Evolutionary conservation across 352 stramenopile genomes (phyloP).

Genomic region (Phytopythium aichiense): DNA sequence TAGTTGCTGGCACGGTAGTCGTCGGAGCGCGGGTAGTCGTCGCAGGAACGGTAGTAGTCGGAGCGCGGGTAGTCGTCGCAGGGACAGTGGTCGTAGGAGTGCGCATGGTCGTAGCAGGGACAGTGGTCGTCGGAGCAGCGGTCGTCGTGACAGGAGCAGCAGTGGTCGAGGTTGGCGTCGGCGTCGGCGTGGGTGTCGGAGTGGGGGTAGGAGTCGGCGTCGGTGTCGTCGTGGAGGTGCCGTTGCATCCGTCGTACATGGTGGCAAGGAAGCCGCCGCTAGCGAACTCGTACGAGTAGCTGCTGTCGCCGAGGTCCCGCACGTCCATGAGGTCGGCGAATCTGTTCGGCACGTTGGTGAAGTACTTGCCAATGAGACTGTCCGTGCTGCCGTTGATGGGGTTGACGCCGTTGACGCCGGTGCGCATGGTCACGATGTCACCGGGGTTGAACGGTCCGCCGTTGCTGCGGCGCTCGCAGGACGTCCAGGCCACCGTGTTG

Average conservation of each 20-base stretch:
- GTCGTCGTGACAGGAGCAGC: slow-evolving; percentile 12
- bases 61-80: slow-evolving; percentile 1
- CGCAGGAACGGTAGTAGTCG: slow-evolving; percentile 5
- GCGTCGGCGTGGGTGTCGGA: no score
- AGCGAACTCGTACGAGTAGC: slow-evolving; percentile 58
- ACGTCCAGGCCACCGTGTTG: slow-evolving; percentile 41
- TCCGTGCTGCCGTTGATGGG: slow-evolving; percentile 32
- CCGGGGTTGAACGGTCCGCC: slow-evolving; percentile 34
- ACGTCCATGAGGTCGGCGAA: slow-evolving; percentile 46
- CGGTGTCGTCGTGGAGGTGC: slow-evolving; percentile 18
- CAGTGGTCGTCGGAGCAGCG: slow-evolving; percentile 6
- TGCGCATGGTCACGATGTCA: slow-evolving; percentile 42
- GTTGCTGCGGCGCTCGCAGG: slow-evolving; percentile 27
- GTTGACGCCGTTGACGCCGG: slow-evolving; percentile 26
- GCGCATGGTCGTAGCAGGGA: not conserved
- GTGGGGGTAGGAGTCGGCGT: slow-evolving; percentile 12
- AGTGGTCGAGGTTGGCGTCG: slow-evolving; percentile 1
- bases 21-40: not conserved
- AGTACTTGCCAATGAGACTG: slow-evolving; percentile 36
- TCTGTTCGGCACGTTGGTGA: slow-evolving; percentile 26
- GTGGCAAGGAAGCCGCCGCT: slow-evolving; percentile 31
- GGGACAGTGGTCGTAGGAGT: slow-evolving; percentile 7
- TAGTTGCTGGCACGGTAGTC: slow-evolving; percentile 7
- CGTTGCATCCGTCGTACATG: slow-evolving; percentile 40
- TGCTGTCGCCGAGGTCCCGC: slow-evolving; percentile 36